phyloP scores from a whole-genome alignment of 2,329 filamentous ascomycete genomes.

The Fusarium sp. region DNA sequence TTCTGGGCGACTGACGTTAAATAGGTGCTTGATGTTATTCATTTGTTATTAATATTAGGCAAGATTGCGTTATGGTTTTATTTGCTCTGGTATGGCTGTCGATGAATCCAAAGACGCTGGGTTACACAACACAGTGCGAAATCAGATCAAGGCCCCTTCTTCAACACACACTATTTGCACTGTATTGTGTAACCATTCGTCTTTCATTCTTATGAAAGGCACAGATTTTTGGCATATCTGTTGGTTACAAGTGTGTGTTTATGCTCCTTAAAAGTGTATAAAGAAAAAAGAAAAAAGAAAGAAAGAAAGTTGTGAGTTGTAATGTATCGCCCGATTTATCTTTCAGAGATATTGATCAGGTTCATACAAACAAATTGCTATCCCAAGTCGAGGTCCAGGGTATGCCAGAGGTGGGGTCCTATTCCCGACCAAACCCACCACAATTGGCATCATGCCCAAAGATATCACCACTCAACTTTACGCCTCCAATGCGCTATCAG shows the following conservation, averaged over 20 bases:
- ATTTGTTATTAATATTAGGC: background rate
- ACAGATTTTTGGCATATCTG: too few relatives aligned
- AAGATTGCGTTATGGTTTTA: background rate
- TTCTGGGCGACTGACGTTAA: too few relatives aligned
- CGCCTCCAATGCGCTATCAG: conserved; percentile 21
- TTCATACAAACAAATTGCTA: too few relatives aligned
- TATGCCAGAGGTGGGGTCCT: conserved; percentile 20
- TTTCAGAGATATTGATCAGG: too few relatives aligned
- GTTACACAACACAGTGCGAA: background rate
- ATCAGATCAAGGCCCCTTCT: background rate
- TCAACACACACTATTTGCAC: background rate
- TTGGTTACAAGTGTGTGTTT: too few relatives aligned
- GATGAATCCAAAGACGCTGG: background rate
- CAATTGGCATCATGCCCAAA: conserved; percentile 36
- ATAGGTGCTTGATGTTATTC: background rate
- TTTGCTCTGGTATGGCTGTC: background rate
- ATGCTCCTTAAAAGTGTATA: too few relatives aligned
- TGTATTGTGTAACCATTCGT: background rate
- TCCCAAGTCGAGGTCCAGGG: too few relatives aligned
- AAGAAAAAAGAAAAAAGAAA: too few relatives aligned
- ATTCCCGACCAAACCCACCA: conserved; percentile 15
- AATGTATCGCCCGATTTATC: too few relatives aligned
- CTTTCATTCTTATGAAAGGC: too few relatives aligned
- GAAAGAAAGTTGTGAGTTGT: too few relatives aligned
- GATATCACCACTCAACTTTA: background rate